Evolutionary conservation across 1,284 basidiomycete genomes (phyloP), one percentile per base, ranked within the genome.

Genomic region (Coniferiporia sulphurascens): DNA sequence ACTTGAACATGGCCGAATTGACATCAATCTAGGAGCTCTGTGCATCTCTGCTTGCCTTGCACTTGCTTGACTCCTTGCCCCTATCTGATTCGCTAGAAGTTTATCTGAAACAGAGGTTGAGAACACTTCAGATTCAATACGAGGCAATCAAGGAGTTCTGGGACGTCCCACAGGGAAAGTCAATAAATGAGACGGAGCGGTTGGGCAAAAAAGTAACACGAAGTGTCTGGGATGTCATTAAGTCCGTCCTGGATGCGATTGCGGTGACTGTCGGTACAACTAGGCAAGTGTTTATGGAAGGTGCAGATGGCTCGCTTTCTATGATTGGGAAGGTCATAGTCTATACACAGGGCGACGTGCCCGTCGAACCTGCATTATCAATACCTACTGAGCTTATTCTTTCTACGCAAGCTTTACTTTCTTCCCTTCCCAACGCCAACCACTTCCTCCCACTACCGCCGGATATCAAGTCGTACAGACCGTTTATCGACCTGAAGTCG

Each of bases 1-100:
- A 63, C 57, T 65, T 36, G 64, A 45, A 59, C 13, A 48, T 63
- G 48, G 58, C 36, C 50, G 8, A 64, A 38, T 6, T 36, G 43
- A 41, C 38, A 48, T 38, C 65, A 43, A 15, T 44, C 7, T 63
- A 93, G 88, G 83, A 85, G 61, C 78, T 81, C 0, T 89, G 90
- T 63, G 84, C 91, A 4, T 86, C 85, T 1, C 76, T 95, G 6
- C 76, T 95, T 9, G 86, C 90, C 0, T 79, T 95, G 44, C 87
- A 95, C 69, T 78, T 95, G 10, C 79, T 96, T 19, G 93, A 95
- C 69, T 90, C 89, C 12, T 78, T 87, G 50, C 88, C 91, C 1
- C 73, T 94, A 4, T 70, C 77, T 8, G 91, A 93, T 52, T 86
- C 87, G 0, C 74, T 94, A 36, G 75, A 79, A 4, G 78, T 87